Conservation (phyloP, 768 basidiomycete species). For the Kwoniella sp. region DNA sequence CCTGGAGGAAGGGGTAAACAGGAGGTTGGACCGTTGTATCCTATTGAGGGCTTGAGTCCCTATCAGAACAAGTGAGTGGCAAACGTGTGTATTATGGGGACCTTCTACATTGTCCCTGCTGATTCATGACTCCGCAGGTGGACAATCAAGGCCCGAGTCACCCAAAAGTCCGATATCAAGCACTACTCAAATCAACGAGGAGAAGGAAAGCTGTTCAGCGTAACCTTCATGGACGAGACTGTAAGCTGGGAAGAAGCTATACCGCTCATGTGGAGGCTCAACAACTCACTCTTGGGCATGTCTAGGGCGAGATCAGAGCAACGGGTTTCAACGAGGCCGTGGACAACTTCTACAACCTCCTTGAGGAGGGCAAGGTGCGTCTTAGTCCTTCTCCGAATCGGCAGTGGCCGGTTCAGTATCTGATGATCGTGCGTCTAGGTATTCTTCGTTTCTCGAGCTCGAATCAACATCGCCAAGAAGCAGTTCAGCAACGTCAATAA, state of each 20-base stretch:
- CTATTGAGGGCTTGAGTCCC: slow-evolving; percentile 91
- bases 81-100: background rate
- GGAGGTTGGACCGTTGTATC: slow-evolving; percentile 62
- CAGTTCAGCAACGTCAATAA: slow-evolving; percentile 88
- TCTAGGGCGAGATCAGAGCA: slow-evolving; percentile 72
- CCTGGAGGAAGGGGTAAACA: slow-evolving; percentile 27
- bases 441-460: slow-evolving; percentile 84
- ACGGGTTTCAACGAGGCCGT: slow-evolving; percentile 88
- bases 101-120: background rate
- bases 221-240: slow-evolving; percentile 91
- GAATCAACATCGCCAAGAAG: slow-evolving; percentile 94
- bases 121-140: slow-evolving; percentile 59
- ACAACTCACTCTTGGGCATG: slow-evolving; percentile 2
- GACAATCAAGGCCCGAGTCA: slow-evolving; percentile 95
- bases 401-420: background rate
- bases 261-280: background rate
- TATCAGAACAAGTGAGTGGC: slow-evolving; percentile 79
- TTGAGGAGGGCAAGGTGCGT: slow-evolving; percentile 76
- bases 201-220: slow-evolving; percentile 92
- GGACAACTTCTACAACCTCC: slow-evolving; percentile 76
- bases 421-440: slow-evolving; percentile 58
- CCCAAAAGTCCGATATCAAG: slow-evolving; percentile 82
- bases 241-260: slow-evolving; percentile 57
- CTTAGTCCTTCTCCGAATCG: background rate
- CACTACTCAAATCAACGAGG: slow-evolving; percentile 86